These are phyloP conservation scores for Ceratorhiza oryzae-sativae DNA, from an alignment of 1,284 basidiomycete species.

Conservation along the genomic window DNA sequence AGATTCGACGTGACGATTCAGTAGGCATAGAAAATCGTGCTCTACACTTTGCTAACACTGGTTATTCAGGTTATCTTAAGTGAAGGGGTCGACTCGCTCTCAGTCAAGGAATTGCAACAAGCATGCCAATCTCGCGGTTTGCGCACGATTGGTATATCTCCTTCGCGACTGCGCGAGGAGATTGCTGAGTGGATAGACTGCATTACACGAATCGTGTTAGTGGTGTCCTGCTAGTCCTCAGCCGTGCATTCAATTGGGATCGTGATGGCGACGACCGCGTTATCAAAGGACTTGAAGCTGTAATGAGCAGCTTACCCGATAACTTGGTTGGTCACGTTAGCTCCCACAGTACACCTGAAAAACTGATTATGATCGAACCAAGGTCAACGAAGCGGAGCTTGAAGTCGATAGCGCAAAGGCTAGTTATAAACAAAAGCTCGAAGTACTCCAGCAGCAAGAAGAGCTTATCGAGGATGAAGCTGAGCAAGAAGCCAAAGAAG, in stretches of 20 bases:
- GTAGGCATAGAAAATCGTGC: conserved; percentile 46
- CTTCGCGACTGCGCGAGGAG: conserved; percentile 85
- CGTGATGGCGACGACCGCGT: conserved; percentile 80
- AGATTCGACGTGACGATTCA: conserved; percentile 89
- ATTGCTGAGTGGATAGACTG: conserved; percentile 92
- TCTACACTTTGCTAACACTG: no score
- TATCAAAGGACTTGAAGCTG: conserved; percentile 85
- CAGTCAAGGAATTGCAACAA: conserved; percentile 85
- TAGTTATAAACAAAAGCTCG: conserved; percentile 97
- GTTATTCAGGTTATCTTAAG: conserved; percentile 81
- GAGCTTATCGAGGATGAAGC: conserved; percentile 99
- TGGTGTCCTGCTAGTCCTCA: conserved; percentile 91
- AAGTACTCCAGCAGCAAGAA: conserved; percentile 97
- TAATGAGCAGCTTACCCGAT: conserved; percentile 92
- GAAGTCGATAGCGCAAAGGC: conserved; percentile 93
- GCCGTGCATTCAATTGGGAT: conserved; percentile 95
- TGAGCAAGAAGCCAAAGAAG: conserved; percentile 95
- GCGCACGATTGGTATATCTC: conserved; percentile 83
- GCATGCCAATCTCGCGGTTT: conserved; percentile 97
- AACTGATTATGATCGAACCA: conserved; percentile 39
- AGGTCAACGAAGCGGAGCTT: conserved; percentile 97
- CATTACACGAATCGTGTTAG: conserved; percentile 82
- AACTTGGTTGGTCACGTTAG: conserved; percentile 71
- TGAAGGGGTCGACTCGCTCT: conserved; percentile 92
- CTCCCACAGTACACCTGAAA: background rate